A percentile compares a stretch with the other conserved stretches of the same genome.
Conservation (phyloP, 495 filamentous ascomycete species). For the Extremus antarcticus region DNA sequence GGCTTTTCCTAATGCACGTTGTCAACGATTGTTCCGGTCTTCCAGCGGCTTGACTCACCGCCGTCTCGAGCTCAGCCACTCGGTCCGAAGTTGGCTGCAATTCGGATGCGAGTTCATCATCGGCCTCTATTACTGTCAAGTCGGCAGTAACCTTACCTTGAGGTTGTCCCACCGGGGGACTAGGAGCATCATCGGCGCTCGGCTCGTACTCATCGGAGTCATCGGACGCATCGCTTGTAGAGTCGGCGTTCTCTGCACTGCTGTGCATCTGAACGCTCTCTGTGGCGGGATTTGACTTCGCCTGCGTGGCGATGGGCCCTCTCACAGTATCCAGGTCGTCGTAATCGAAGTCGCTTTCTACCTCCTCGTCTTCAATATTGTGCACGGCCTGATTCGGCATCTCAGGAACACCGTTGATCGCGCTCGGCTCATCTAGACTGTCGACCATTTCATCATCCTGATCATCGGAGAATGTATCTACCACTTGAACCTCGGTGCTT, state of each 20-base stretch:
- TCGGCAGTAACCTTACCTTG: background rate
- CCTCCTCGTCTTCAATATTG: background rate
- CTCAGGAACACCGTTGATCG: background rate
- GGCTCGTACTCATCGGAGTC: background rate
- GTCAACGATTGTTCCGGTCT: background rate
- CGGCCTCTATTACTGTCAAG: background rate
- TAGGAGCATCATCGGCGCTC: background rate
- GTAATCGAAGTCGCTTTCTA: background rate
- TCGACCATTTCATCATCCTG: background rate
- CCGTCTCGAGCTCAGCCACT: background rate
- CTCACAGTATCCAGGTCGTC: background rate
- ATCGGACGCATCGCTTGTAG: background rate
- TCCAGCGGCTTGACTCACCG: conserved; percentile 10
- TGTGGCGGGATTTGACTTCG: no score
- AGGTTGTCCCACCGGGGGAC: background rate
- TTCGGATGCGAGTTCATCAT: conserved; percentile 18
- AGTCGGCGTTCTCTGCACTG: no score
- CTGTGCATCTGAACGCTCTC: no score
- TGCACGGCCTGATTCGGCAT: background rate
- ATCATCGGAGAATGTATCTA: background rate
- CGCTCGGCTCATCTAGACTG: background rate
- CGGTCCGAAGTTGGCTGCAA: conserved; percentile 4
- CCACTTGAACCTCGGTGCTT: background rate
- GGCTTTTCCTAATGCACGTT: background rate
- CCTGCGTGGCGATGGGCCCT: background rate